phyloP scores from a whole-genome alignment of 2,329 filamentous ascomycete genomes.

The Grosmannia clavigera region DNA sequence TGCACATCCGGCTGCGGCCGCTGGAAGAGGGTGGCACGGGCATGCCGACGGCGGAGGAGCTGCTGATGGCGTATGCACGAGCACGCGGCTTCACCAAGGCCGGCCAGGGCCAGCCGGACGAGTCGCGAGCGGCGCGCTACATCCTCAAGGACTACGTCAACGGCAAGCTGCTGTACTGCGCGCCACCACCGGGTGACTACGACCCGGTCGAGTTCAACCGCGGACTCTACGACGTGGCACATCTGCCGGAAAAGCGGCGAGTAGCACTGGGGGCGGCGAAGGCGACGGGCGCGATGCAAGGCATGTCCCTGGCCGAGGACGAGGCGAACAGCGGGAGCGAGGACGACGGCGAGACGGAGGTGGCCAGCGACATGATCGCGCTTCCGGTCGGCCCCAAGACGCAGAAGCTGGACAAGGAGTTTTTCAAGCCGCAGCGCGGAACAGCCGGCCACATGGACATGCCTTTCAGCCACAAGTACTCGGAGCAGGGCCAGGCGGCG shows the following conservation, averaged over 20 bases:
- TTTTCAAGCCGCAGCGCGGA: constrained; percentile 58
- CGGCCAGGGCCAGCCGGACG: constrained; percentile 82
- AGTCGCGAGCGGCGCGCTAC: constrained; percentile 79
- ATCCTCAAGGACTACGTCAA: constrained; percentile 96
- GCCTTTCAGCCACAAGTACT: constrained; percentile 87
- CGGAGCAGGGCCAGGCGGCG: constrained; percentile 52
- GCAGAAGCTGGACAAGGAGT: constrained; percentile 68
- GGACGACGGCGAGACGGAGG: constrained; percentile 17
- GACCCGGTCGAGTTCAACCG: constrained; percentile 72
- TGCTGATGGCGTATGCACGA: constrained; percentile 74
- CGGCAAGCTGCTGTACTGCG: constrained; percentile 85
- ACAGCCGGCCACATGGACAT: constrained; percentile 55
- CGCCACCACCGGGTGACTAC: constrained; percentile 58
- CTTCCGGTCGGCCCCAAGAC: constrained; percentile 59
- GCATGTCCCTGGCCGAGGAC: constrained; percentile 13
- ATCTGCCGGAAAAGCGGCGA: constrained; percentile 72
- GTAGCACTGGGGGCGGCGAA: constrained; percentile 42
- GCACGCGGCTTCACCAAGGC: constrained; percentile 85
- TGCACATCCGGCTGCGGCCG: constrained; percentile 70
- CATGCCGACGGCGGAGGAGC: constrained; percentile 67
- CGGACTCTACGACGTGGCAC: constrained; percentile 72
- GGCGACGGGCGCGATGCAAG: constrained; percentile 25
- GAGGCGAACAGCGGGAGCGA: background rate
- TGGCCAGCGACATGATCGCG: constrained; percentile 34
- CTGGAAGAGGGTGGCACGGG: constrained; percentile 90